Percentiles rank a stretch among this genome's conserved stretches.
Conservation (phyloP, 2,329 filamentous ascomycete species). For the Daldinia sp. region DNA sequence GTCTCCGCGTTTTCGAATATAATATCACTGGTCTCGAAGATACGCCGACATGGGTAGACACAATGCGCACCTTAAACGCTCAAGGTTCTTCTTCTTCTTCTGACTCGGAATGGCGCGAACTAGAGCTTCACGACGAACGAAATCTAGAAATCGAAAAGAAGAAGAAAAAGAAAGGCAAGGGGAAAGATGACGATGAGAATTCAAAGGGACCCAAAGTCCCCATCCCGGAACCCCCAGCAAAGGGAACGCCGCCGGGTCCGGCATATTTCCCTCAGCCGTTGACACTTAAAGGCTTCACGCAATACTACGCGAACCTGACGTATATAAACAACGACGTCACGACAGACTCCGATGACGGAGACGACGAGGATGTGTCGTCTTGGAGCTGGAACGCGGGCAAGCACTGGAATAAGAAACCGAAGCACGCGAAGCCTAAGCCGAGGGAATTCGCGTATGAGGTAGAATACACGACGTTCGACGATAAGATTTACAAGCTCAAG, state of each 20-base stretch:
- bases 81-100: background rate
- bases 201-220: constrained; percentile 71
- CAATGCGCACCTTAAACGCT: constrained; percentile 24
- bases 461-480: constrained; percentile 86
- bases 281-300: constrained; percentile 82
- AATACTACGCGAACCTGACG: constrained; percentile 96
- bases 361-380: constrained; percentile 47
- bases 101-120: constrained; percentile 27
- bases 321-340: constrained; percentile 80
- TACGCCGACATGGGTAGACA: constrained; percentile 58
- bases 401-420: constrained; percentile 69
- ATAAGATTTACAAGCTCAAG: constrained; percentile 78
- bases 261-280: constrained; percentile 89
- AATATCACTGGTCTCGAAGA: constrained; percentile 84
- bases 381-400: constrained; percentile 73
- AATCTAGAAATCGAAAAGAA: constrained; percentile 53
- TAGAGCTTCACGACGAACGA: constrained; percentile 46
- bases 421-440: constrained; percentile 66
- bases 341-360: constrained; percentile 35
- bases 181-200: constrained; percentile 62
- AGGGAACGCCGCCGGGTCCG: constrained; percentile 81
- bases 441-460: constrained; percentile 79
- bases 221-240: constrained; percentile 78
- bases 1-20: constrained; percentile 91
- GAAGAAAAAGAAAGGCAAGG: constrained; percentile 61